These are phyloP conservation scores for Suhomyces sp. DNA, from an alignment of 805 yeast species.

Conservation along the genomic window DNA sequence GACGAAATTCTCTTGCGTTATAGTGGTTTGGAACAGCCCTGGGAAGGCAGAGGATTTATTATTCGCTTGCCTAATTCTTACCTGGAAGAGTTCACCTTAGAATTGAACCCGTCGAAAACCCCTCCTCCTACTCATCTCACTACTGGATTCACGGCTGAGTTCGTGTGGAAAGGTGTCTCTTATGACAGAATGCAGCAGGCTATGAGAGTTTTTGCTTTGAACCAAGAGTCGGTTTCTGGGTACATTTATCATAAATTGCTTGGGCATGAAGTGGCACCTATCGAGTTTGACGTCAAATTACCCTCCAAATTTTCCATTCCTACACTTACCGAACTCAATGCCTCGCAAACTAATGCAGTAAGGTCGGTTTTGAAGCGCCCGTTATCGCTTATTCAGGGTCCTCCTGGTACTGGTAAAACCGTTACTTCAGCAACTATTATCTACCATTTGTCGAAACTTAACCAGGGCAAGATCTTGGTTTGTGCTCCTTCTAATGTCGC, in stretches of 20 bases:
- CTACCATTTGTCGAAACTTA: slow-evolving; percentile 64
- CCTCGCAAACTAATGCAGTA: slow-evolving; percentile 79
- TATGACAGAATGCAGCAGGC: slow-evolving; percentile 84
- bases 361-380: slow-evolving; percentile 65
- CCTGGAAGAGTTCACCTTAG: slow-evolving; percentile 69
- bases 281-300: slow-evolving; percentile 57
- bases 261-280: slow-evolving; percentile 72
- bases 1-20: slow-evolving; percentile 74
- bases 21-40: slow-evolving; percentile 54
- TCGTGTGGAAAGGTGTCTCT: slow-evolving; percentile 85
- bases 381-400: slow-evolving; percentile 84
- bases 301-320: slow-evolving; percentile 64
- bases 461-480: slow-evolving; percentile 67
- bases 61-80: slow-evolving; percentile 65
- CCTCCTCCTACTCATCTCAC: slow-evolving; percentile 50
- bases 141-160: slow-evolving; percentile 75
- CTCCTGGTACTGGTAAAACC: slow-evolving; percentile 92
- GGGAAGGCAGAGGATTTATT: slow-evolving; percentile 75
- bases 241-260: slow-evolving; percentile 72
- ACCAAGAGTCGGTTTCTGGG: slow-evolving; percentile 65
- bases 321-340: slow-evolving; percentile 66
- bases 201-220: slow-evolving; percentile 64
- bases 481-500: slow-evolving; percentile 97
- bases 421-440: slow-evolving; percentile 89
- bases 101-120: slow-evolving; percentile 45